Percentiles rank a stretch among this genome's conserved stretches.
These are phyloP conservation scores for Citropsis articulata DNA, from an alignment of 345 rosid species.

Conservation along the genomic window DNA sequence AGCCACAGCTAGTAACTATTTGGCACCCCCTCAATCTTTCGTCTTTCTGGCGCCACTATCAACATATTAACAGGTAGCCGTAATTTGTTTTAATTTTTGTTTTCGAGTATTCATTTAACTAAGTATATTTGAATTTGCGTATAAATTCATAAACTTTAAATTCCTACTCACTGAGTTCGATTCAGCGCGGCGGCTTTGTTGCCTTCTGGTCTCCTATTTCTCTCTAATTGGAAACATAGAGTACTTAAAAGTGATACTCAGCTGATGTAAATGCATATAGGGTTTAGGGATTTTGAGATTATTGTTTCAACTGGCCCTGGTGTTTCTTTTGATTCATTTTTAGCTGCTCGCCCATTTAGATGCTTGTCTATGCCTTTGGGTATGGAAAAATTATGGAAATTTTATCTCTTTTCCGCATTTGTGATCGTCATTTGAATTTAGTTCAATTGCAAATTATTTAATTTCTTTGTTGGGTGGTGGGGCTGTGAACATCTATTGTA, in stretches of 20 bases:
- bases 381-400: background rate
- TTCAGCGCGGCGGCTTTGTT: background rate
- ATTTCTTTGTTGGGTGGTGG: background rate
- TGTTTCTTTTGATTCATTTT: background rate
- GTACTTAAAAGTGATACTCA: background rate
- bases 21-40: background rate
- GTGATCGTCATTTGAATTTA: background rate
- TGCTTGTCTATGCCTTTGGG: background rate
- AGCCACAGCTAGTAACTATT: background rate
- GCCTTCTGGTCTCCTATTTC: background rate
- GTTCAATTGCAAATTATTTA: background rate
- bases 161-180: background rate
- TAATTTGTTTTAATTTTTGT: background rate
- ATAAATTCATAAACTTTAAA: background rate
- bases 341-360: background rate
- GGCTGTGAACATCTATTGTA: constrained; percentile 18
- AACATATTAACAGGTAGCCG: background rate
- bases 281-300: background rate
- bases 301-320: background rate
- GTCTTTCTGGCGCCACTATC: background rate
- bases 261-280: background rate
- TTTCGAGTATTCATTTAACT: background rate
- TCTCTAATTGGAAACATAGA: background rate
- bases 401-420: background rate
- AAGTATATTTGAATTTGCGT: background rate